Conservation (phyloP, 805 yeast genomes). For the Yarrowia divulgata region DNA sequence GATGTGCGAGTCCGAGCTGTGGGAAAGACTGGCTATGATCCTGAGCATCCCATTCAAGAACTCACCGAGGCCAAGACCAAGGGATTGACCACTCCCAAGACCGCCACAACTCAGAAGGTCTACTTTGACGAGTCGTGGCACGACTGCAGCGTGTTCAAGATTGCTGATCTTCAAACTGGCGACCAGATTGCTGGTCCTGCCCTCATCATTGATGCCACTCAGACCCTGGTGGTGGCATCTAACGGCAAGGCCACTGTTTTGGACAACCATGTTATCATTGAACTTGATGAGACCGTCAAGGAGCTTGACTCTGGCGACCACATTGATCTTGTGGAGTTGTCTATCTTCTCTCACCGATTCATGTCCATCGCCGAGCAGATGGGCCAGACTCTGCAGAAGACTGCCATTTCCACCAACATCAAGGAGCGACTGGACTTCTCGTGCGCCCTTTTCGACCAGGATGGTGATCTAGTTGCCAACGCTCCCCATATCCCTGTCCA, state of each 20-base stretch:
- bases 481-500: conserved; percentile 92
- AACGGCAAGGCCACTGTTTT: conserved; percentile 62
- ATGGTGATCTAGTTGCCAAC: conserved; percentile 83
- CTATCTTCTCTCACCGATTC: conserved; percentile 82
- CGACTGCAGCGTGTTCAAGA: conserved; percentile 61
- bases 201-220: conserved; percentile 79
- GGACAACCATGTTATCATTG: conserved; percentile 67
- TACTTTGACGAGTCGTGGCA: conserved; percentile 63
- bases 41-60: conserved; percentile 61
- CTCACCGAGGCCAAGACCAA: conserved; percentile 50
- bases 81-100: conserved; percentile 41
- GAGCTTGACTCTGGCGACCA: conserved; percentile 27
- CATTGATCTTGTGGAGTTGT: conserved; percentile 73
- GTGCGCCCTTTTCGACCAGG: conserved; percentile 79
- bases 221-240: conserved; percentile 78
- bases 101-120: conserved; percentile 53
- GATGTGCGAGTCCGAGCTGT: conserved; percentile 78
- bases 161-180: conserved; percentile 64
- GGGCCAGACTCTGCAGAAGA: conserved; percentile 81
- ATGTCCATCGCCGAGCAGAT: conserved; percentile 92
- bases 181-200: conserved; percentile 71
- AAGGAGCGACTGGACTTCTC: conserved; percentile 85
- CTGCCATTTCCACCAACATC: conserved; percentile 81
- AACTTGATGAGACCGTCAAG: conserved; percentile 42
- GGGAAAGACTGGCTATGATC: conserved; percentile 62